Evolutionary conservation across 495 filamentous ascomycete genomes (phyloP).

Genomic region (Penicillium odoratum): DNA sequence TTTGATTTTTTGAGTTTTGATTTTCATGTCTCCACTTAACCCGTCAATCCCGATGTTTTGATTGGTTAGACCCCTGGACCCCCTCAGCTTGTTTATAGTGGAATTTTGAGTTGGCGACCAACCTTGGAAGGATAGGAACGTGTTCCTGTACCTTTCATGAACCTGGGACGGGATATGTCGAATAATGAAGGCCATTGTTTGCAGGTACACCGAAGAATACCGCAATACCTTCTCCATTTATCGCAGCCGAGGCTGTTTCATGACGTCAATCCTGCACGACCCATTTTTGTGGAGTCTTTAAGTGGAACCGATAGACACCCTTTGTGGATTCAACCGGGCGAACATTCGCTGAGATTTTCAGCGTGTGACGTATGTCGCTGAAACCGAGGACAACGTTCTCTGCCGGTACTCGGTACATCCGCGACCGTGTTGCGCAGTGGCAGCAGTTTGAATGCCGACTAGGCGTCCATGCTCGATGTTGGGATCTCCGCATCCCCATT

Average conservation of each 20-base stretch:
- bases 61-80: slow-evolving; percentile 1
- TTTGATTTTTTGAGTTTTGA: background rate
- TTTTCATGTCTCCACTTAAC: background rate
- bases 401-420: background rate
- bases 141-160: no score
- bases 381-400: background rate
- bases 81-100: background rate
- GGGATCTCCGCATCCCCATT: background rate
- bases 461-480: background rate
- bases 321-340: background rate
- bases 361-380: background rate
- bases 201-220: background rate
- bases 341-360: background rate
- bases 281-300: slow-evolving; percentile 6
- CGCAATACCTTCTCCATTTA: background rate
- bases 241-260: background rate
- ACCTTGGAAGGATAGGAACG: no score
- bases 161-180: background rate
- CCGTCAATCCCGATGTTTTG: slow-evolving; percentile 5
- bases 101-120: background rate
- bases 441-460: background rate
- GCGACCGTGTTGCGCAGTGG: background rate
- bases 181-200: background rate
- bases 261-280: slow-evolving; percentile 7
- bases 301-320: slow-evolving; percentile 1